Percentiles rank a stretch among this genome's conserved stretches.
Conservation (phyloP, 257 asterid genomes). For the Galeopsis tetrahit region DNA sequence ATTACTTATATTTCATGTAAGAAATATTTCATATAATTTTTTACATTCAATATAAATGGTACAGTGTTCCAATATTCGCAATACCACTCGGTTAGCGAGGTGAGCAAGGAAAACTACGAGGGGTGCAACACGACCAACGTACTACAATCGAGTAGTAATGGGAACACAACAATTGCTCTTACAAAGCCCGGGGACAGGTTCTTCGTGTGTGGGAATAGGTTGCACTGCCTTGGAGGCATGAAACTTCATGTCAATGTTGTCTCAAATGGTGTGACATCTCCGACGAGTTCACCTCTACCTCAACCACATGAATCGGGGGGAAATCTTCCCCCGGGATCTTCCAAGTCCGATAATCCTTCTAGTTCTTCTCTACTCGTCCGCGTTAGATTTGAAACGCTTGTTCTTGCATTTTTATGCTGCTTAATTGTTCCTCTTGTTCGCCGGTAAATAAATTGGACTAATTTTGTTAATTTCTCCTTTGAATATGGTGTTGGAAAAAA, state of each 20-base stretch:
- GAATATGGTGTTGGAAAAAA: no score
- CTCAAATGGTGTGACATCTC: conserved; percentile 33
- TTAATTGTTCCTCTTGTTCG: conserved; percentile 27
- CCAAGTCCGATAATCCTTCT: conserved; percentile 57
- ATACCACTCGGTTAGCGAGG: conserved; percentile 64
- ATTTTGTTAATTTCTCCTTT: not conserved
- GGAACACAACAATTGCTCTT: conserved; percentile 62
- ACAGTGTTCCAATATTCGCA: conserved; percentile 76
- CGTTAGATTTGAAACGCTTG: conserved; percentile 13
- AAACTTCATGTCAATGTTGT: conserved; percentile 62
- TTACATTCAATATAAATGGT: not conserved
- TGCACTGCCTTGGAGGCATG: conserved; percentile 88
- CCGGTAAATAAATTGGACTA: not conserved
- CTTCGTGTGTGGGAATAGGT: conserved; percentile 66
- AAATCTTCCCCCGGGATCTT: conserved; percentile 49
- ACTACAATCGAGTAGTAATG: conserved; percentile 63
- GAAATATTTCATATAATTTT: no score
- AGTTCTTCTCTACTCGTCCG: conserved; percentile 30
- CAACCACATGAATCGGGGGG: conserved; percentile 35
- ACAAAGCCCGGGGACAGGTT: conserved; percentile 60
- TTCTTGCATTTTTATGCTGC: conserved; percentile 30
- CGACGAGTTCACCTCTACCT: conserved; percentile 45
- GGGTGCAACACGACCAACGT: conserved; percentile 72
- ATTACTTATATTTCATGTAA: no score
- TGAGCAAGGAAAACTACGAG: conserved; percentile 47